Conservation (phyloP, 495 filamentous ascomycete genomes). For the Daldinia concentrica region DNA sequence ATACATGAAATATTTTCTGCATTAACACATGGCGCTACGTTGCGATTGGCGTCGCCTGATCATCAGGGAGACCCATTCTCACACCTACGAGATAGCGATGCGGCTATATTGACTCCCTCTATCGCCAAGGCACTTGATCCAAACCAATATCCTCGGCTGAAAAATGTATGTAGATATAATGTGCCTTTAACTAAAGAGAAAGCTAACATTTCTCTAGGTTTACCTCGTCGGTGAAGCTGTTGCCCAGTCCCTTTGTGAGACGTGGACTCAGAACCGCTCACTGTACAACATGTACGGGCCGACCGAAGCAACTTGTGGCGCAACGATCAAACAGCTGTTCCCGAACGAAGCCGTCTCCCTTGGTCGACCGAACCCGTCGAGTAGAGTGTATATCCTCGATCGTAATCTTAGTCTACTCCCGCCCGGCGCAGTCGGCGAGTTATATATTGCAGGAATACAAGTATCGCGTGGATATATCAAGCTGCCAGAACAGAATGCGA, state of each 20-base stretch:
- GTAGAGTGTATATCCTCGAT: not conserved
- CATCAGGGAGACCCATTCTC: not conserved
- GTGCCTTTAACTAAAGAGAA: not conserved
- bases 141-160: not conserved
- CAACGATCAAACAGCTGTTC: not conserved
- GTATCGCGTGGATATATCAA: not conserved
- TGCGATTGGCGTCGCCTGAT: conserved; percentile 17
- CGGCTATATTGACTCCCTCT: not conserved
- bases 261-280: not conserved
- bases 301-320: not conserved
- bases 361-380: not conserved
- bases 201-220: not conserved
- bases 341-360: not conserved
- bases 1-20: conserved; percentile 55
- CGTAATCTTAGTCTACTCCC: not conserved
- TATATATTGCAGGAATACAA: not conserved
- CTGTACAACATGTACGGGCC: not conserved
- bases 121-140: conserved; percentile 1
- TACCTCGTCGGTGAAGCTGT: not conserved
- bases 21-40: conserved; percentile 50
- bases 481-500: not conserved
- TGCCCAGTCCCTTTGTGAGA: not conserved
- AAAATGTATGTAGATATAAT: not conserved
- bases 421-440: not conserved
- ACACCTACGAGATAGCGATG: not conserved